These are phyloP conservation scores for Eimeria sp. DNA, from an alignment of 169 alveolate species.

Conservation along the genomic window DNA sequence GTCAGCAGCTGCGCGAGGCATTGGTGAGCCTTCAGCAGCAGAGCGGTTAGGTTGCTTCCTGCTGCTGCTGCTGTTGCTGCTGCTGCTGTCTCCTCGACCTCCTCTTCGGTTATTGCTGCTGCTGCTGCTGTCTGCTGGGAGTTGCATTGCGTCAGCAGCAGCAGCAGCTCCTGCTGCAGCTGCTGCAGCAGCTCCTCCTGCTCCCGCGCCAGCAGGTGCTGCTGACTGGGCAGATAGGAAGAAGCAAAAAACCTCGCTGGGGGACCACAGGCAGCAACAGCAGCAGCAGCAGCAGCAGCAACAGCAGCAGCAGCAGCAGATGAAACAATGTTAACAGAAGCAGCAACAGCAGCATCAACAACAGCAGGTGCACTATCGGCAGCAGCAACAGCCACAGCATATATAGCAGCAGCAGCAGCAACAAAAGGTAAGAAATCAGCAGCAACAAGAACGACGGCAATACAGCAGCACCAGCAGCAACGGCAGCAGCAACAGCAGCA, in stretches of 20 bases:
- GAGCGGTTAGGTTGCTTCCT: constrained; percentile 10
- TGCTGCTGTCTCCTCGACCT: background rate
- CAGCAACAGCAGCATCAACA: background rate
- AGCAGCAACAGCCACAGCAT: background rate
- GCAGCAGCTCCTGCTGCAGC: background rate
- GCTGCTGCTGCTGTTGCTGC: constrained; percentile 33
- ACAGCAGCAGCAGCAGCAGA: background rate
- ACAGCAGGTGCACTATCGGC: background rate
- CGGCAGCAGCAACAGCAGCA: background rate
- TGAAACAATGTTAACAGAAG: background rate
- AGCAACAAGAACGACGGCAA: background rate
- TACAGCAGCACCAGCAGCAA: background rate
- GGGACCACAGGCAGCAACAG: no score
- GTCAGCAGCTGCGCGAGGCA: constrained; percentile 35
- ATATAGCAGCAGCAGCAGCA: background rate
- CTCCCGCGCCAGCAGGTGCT: constrained; percentile 12
- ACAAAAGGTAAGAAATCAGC: no score
- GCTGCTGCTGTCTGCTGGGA: constrained; percentile 25
- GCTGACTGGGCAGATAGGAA: constrained; percentile 25
- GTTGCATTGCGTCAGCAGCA: constrained; percentile 25
- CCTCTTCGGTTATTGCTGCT: constrained; percentile 1
- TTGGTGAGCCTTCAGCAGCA: constrained; percentile 28
- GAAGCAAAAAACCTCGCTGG: constrained; percentile 24
- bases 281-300: no score
- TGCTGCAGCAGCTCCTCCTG: constrained; percentile 9